phyloP scores from a whole-genome alignment of 192 early-diverging fungal species.

The Oehlia diaphana region DNA sequence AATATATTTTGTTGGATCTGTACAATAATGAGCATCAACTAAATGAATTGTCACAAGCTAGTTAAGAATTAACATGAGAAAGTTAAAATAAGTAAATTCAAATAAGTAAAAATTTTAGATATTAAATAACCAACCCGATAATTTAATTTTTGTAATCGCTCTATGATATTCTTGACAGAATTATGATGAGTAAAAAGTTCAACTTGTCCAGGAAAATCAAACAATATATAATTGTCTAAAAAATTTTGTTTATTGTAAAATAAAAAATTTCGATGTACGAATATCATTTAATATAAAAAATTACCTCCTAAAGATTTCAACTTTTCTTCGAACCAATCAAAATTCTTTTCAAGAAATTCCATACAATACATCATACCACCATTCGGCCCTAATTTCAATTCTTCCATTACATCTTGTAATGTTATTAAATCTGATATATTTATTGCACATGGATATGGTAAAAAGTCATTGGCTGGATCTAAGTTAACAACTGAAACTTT shows the following conservation, averaged over 20 bases:
- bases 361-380: slow-evolving; percentile 97
- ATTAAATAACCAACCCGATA: slow-evolving; percentile 55
- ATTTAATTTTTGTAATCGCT: slow-evolving; percentile 65
- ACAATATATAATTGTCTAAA: slow-evolving; percentile 85
- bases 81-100: slow-evolving; percentile 30
- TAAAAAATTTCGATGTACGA: not conserved
- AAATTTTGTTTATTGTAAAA: not conserved
- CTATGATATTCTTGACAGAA: slow-evolving; percentile 75
- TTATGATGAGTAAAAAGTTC: slow-evolving; percentile 96
- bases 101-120: not conserved
- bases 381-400: slow-evolving; percentile 89
- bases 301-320: slow-evolving; percentile 54
- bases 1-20: slow-evolving; percentile 91
- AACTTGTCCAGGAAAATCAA: slow-evolving; percentile 98
- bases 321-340: slow-evolving; percentile 87
- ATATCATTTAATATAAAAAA: not conserved
- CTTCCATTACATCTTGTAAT: slow-evolving; percentile 90
- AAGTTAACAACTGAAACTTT: slow-evolving; percentile 92
- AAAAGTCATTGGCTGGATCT: slow-evolving; percentile 94
- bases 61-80: not conserved
- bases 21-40: slow-evolving; percentile 90
- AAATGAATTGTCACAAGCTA: slow-evolving; percentile 81
- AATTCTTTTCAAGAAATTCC: slow-evolving; percentile 89
- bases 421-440: slow-evolving; percentile 91
- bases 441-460: slow-evolving; percentile 78